A percentile compares a stretch with the other conserved stretches of the same genome.
Conservation (phyloP, 2,329 filamentous ascomycete genomes). For the Pleomassaria siparia region DNA sequence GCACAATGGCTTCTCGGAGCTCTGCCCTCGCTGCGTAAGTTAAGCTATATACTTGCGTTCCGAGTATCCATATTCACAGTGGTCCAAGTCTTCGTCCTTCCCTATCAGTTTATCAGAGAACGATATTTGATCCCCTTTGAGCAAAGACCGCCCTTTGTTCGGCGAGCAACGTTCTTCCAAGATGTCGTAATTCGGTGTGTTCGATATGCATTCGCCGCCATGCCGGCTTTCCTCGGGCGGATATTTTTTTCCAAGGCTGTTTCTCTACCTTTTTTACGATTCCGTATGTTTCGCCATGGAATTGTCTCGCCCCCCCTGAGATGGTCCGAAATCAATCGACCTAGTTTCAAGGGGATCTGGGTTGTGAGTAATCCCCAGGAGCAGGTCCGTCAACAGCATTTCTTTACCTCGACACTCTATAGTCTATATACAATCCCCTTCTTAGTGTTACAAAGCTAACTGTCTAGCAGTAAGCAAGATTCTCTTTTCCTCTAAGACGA, state of each 20-base stretch:
- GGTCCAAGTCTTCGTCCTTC: constrained; percentile 58
- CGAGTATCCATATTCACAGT: constrained; percentile 32
- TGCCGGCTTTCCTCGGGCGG: constrained; percentile 67
- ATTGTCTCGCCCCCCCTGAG: constrained; percentile 62
- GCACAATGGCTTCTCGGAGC: constrained; percentile 60
- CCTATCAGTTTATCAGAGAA: constrained; percentile 60
- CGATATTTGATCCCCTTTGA: constrained; percentile 53
- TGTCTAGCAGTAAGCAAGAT: too few relatives aligned
- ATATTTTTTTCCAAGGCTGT: constrained; percentile 79
- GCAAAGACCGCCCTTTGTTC: constrained; percentile 64
- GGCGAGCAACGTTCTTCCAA: constrained; percentile 71
- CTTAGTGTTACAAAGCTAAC: too few relatives aligned
- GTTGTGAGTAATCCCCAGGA: constrained; percentile 62
- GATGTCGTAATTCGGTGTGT: constrained; percentile 77
- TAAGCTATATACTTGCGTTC: not conserved
- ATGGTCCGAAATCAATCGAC: constrained; percentile 62
- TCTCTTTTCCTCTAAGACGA: too few relatives aligned
- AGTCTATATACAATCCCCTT: too few relatives aligned
- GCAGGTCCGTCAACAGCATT: too few relatives aligned
- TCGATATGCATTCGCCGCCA: constrained; percentile 72
- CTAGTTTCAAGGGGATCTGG: constrained; percentile 67
- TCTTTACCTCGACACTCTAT: too few relatives aligned
- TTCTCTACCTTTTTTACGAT: constrained; percentile 71
- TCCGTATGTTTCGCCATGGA: constrained; percentile 74
- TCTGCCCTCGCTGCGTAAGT: constrained; percentile 70